A percentile compares a stretch with the other conserved stretches of the same genome.
Evolutionary conservation across 306 rosid species (phyloP).

Genomic region (Dryas drummondii): DNA sequence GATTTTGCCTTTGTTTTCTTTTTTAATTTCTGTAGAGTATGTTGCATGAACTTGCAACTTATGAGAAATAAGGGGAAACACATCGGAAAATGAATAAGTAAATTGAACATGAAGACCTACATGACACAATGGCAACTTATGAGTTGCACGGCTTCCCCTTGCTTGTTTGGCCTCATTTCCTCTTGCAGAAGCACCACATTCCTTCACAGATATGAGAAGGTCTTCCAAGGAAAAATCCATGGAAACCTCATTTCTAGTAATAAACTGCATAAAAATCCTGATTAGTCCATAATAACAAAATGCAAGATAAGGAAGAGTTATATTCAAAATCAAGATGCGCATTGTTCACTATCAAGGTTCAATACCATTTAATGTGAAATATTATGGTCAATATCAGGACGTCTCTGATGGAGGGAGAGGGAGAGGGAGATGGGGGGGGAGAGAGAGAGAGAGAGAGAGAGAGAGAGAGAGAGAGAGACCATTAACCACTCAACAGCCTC

Average conservation of each 20-base stretch:
- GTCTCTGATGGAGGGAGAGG: neutral
- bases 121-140: conserved; percentile 31
- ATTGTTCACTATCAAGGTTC: neutral
- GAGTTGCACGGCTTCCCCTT: conserved; percentile 42
- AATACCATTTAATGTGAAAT: neutral
- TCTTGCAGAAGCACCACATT: conserved; percentile 27
- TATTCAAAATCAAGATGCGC: neutral
- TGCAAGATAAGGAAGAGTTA: neutral
- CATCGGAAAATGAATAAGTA: conserved; percentile 7
- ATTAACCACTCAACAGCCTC: conserved; percentile 50
- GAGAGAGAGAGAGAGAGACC: conserved; percentile 28
- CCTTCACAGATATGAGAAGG: conserved; percentile 44
- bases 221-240: conserved; percentile 54
- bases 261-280: conserved; percentile 52
- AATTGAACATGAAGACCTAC: conserved; percentile 44
- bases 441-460: conserved; percentile 15
- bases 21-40: neutral
- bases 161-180: conserved; percentile 45
- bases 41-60: conserved; percentile 12
- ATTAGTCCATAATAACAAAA: conserved; percentile 2
- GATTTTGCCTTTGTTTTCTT: conserved; percentile 20
- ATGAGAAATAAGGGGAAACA: conserved; percentile 2
- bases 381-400: neutral
- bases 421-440: neutral
- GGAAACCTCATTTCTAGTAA: conserved; percentile 41